Percentiles rank a stretch among this genome's conserved stretches.
Conservation (phyloP, 2,329 filamentous ascomycete species). For the Exserohilum turcica region DNA sequence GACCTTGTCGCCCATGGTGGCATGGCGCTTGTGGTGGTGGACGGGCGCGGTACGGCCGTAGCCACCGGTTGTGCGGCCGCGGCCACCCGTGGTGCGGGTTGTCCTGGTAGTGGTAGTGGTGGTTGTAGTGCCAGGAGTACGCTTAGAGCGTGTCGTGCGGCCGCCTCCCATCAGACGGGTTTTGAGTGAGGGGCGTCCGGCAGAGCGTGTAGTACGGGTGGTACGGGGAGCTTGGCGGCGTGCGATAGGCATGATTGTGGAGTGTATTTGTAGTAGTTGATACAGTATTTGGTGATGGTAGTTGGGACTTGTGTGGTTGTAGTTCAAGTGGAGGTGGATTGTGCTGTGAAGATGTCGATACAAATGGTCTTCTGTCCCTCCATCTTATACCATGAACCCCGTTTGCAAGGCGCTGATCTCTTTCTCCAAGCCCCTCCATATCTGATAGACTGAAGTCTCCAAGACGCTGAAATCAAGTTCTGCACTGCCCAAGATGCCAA, state of each 20-base stretch:
- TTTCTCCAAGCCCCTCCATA: background rate
- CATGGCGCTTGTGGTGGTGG: constrained; percentile 70
- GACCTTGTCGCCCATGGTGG: constrained; percentile 76
- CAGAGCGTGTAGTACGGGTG: constrained; percentile 25
- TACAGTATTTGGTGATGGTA: background rate
- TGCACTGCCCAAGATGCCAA: constrained; percentile 8
- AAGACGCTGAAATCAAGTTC: constrained; percentile 31
- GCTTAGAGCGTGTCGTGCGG: constrained; percentile 44
- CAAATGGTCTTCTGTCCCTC: background rate
- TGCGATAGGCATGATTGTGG: constrained; percentile 36
- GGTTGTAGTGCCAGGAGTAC: constrained; percentile 38
- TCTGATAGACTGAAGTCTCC: background rate
- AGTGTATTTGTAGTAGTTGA: constrained; percentile 6
- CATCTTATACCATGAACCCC: constrained; percentile 15
- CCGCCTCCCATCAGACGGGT: constrained; percentile 57
- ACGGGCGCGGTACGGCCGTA: constrained; percentile 28
- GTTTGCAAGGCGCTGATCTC: background rate
- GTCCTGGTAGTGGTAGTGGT: constrained; percentile 50
- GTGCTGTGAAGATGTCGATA: background rate
- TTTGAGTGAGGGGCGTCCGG: constrained; percentile 58
- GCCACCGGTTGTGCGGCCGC: constrained; percentile 48
- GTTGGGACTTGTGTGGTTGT: background rate
- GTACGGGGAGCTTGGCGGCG: constrained; percentile 30
- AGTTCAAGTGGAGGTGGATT: background rate
- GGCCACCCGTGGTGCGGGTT: constrained; percentile 52